Conservation (phyloP, 164 flowering plant species). For the Sextonia rubra region DNA sequence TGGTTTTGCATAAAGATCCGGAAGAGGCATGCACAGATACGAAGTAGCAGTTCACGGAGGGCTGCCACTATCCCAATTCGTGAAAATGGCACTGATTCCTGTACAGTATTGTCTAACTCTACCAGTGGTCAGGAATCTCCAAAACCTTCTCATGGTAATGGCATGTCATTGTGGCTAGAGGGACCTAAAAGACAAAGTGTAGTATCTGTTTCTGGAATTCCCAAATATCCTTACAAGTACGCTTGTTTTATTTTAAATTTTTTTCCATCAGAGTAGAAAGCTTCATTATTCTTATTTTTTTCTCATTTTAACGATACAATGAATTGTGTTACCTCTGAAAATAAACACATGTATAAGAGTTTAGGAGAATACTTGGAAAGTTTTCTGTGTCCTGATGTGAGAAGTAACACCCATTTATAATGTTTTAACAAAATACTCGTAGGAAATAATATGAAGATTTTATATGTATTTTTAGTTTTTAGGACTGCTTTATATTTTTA, state of each 20-base stretch:
- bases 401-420: too few species aligned
- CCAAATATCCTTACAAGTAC: constrained; percentile 85
- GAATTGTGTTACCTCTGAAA: too few species aligned
- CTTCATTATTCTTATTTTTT: too few species aligned
- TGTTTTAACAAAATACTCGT: too few species aligned
- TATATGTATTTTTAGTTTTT: too few species aligned
- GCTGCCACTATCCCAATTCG: constrained; percentile 78
- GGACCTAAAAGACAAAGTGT: constrained; percentile 59
- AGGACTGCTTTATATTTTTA: too few species aligned
- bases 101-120: constrained; percentile 73
- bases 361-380: too few species aligned
- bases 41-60: constrained; percentile 83
- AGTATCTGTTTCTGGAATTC: constrained; percentile 79
- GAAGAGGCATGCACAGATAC: constrained; percentile 70
- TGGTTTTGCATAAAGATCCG: constrained; percentile 67
- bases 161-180: constrained; percentile 65
- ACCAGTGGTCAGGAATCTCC: constrained; percentile 86
- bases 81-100: constrained; percentile 65
- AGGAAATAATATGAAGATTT: too few species aligned
- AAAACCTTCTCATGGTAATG: constrained; percentile 36
- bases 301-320: too few species aligned
- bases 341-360: too few species aligned
- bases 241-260: constrained; percentile 7
- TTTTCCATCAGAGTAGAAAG: background rate
- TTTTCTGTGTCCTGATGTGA: too few species aligned